These are phyloP conservation scores for Penicillium sp. DNA, from an alignment of 2,329 filamentous ascomycete species.

Conservation along the genomic window DNA sequence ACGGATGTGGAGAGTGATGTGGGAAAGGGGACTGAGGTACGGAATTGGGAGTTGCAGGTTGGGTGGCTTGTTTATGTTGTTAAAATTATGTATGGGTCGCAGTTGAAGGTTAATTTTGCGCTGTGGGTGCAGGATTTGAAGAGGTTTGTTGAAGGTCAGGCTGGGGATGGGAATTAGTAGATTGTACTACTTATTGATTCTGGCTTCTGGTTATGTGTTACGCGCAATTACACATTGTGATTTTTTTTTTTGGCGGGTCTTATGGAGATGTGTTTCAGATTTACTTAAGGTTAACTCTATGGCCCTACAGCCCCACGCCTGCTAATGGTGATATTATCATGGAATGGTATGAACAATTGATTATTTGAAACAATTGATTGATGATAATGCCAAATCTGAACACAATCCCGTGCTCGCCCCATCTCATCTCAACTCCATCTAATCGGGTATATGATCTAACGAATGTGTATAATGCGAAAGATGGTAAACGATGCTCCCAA, in stretches of 20 bases:
- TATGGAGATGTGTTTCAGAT: neutral
- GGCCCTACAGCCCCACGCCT: too few species aligned
- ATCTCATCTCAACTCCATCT: slow-evolving; percentile 16
- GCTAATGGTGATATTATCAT: too few species aligned
- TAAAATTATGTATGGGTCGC: slow-evolving; percentile 46
- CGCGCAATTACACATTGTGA: too few species aligned
- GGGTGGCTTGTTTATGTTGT: slow-evolving; percentile 48
- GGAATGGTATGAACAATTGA: neutral
- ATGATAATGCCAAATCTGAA: neutral
- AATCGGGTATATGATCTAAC: slow-evolving; percentile 25
- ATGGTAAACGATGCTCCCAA: slow-evolving; percentile 8
- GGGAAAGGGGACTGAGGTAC: slow-evolving; percentile 35
- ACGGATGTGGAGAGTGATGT: slow-evolving; percentile 35
- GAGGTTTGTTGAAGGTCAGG: slow-evolving; percentile 40
- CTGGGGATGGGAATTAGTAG: neutral
- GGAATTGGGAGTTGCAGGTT: slow-evolving; percentile 52
- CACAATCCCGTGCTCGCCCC: neutral
- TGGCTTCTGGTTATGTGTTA: too few species aligned
- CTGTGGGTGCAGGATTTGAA: slow-evolving; percentile 49
- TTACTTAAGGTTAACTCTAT: neutral
- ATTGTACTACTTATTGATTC: too few species aligned
- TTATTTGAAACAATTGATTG: neutral
- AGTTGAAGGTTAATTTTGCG: slow-evolving; percentile 43
- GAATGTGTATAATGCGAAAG: slow-evolving; percentile 4
- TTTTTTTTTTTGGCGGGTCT: neutral